Conservation (phyloP, 2,329 filamentous ascomycete genomes). For the Fusarium sp. region DNA sequence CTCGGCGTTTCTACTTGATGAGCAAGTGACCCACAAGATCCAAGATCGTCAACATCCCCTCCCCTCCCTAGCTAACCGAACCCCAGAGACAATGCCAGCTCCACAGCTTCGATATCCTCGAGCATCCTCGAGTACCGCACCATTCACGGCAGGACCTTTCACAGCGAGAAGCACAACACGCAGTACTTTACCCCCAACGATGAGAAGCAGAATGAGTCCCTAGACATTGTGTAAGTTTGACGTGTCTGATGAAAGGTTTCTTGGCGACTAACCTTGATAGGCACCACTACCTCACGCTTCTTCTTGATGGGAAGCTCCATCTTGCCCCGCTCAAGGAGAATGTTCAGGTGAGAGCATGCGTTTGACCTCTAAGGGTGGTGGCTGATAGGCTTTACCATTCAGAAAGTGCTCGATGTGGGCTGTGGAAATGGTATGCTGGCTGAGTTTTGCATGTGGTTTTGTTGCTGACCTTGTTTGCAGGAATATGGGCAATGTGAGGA, state of each 20-base stretch:
- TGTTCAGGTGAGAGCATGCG: not conserved
- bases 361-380: not conserved
- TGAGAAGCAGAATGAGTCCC: constrained; percentile 8
- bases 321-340: constrained; percentile 1
- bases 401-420: constrained; percentile 8
- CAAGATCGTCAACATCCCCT: not conserved
- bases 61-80: not conserved
- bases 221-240: constrained; percentile 9
- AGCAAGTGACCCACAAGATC: constrained; percentile 4
- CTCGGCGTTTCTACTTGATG: not conserved
- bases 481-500: constrained; percentile 10
- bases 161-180: constrained; percentile 12
- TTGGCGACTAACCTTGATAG: not conserved
- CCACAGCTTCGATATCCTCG: constrained; percentile 4
- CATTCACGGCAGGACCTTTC: constrained; percentile 10
- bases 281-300: constrained; percentile 8
- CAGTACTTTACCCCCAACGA: constrained; percentile 18
- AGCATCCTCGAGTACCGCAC: constrained; percentile 13
- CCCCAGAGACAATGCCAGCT: constrained; percentile 3
- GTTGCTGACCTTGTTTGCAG: not conserved
- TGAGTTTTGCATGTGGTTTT: not conserved
- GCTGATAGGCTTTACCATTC: not conserved
- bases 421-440: not conserved
- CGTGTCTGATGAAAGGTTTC: not conserved
- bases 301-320: constrained; percentile 1